phyloP scores from a whole-genome alignment of 306 rosid genomes.

The Castanea mollissima region DNA sequence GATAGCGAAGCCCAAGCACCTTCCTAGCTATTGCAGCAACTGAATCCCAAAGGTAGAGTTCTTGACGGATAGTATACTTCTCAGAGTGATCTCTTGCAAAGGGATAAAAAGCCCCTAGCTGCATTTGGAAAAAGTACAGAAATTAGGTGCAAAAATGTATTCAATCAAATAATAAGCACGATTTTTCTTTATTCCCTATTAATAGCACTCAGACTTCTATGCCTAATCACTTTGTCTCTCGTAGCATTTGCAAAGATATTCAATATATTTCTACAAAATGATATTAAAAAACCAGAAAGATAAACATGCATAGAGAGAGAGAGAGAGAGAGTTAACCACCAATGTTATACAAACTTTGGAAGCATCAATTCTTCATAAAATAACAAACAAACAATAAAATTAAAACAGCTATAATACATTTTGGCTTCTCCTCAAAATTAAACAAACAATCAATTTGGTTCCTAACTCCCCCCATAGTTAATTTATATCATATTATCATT shows the following conservation, averaged over 20 bases:
- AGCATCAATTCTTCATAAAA: neutral
- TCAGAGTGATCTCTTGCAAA: conserved; percentile 85
- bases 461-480: too few species aligned
- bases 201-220: neutral
- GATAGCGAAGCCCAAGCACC: conserved; percentile 79
- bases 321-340: neutral
- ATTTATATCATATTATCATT: too few species aligned
- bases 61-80: conserved; percentile 43
- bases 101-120: conserved; percentile 94
- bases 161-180: neutral
- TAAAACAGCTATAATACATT: too few species aligned
- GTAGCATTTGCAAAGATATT: neutral
- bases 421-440: too few species aligned
- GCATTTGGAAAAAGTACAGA: conserved; percentile 11
- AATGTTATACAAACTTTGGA: neutral
- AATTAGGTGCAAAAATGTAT: neutral
- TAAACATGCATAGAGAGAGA: neutral
- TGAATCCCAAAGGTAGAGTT: conserved; percentile 85
- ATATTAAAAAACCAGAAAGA: neutral
- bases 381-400: neutral
- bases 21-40: conserved; percentile 79
- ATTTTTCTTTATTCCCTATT: neutral
- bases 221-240: neutral
- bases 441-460: too few species aligned
- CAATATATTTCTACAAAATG: neutral